A percentile compares a stretch with the other conserved stretches of the same genome.
Conservation (phyloP, 2,329 filamentous ascomycete genomes). For the Zymoseptoria ardabiliae region DNA sequence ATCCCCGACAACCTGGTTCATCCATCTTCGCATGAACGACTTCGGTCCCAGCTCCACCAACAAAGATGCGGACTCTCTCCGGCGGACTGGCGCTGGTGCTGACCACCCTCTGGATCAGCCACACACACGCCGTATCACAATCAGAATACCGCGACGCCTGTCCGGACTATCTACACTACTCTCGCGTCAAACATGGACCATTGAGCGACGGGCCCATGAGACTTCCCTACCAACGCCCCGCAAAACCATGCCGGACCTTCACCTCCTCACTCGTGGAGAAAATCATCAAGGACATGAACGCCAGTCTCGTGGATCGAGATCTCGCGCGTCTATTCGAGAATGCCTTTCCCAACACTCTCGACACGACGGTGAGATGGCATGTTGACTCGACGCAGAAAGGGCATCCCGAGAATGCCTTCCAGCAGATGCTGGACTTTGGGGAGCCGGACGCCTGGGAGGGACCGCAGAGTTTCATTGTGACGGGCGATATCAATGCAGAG, state of each 20-base stretch:
- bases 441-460: constrained; percentile 57
- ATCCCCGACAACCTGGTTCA: not conserved
- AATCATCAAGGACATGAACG: constrained; percentile 75
- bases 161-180: constrained; percentile 34
- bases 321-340: constrained; percentile 92
- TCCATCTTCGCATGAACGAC: not conserved
- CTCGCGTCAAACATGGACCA: constrained; percentile 47
- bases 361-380: constrained; percentile 86
- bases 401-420: constrained; percentile 36
- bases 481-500: constrained; percentile 76
- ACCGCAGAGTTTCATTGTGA: constrained; percentile 87
- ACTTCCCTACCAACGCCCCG: constrained; percentile 81
- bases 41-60: not conserved
- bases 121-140: constrained; percentile 18
- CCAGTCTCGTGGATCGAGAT: constrained; percentile 74
- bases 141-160: constrained; percentile 31
- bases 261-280: constrained; percentile 77
- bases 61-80: constrained; percentile 21
- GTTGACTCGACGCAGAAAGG: constrained; percentile 47
- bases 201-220: constrained; percentile 70
- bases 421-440: constrained; percentile 22
- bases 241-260: constrained; percentile 78
- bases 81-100: constrained; percentile 24
- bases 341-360: constrained; percentile 66
- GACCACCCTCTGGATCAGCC: constrained; percentile 23